Evolutionary conservation across 179 eudicot species (phyloP), one percentile per base, ranked within the genome.

Genomic region (Vitellaria paradoxa): DNA sequence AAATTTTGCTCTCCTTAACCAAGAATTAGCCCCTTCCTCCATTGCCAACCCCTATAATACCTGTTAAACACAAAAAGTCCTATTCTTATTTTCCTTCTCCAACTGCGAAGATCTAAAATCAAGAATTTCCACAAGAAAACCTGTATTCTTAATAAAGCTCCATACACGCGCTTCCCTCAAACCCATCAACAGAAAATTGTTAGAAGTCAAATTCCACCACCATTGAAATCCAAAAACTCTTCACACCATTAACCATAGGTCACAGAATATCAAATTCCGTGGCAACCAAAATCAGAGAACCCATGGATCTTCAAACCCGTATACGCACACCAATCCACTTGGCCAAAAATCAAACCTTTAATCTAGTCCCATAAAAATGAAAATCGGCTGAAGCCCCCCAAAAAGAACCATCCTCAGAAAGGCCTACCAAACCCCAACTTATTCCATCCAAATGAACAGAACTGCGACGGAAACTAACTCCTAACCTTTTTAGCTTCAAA

Each of bases 1-100:
- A 76, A 89, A 95, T 63, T 95, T 95, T 3, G 97, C 82, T 81
- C 99, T 90, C 88, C 97, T 87, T 68, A 95, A 62, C 99, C 99
- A 95, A 42, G 99, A 95, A 80, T 68, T 80, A 59, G 81, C 80
- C 76, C 88, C 93, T 55, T 93, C 97, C 67, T 90, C 97, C 99
- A 93, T 93, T 75, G 62, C 59, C 76, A 59, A 55, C 20, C 61
- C 61, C 69, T 65, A 76, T 64, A 80, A 53, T 17, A 47, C 68
- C 40, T 79, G 77, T 74, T 75, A 75, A 77, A 70, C 74, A 77
- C 46, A 23, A 76, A 72, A 66, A 53, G 67, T 23, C 46, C 73
- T 50, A 26, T 46, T 23, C 74, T 64, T 72, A 26, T 73, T 69
- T 64, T 50, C 76, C 68, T 30, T 64, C 77, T 81, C 67, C 47